phyloP scores from a whole-genome alignment of 2,329 filamentous ascomycete species.

The Emergomyces pasteurianus region DNA sequence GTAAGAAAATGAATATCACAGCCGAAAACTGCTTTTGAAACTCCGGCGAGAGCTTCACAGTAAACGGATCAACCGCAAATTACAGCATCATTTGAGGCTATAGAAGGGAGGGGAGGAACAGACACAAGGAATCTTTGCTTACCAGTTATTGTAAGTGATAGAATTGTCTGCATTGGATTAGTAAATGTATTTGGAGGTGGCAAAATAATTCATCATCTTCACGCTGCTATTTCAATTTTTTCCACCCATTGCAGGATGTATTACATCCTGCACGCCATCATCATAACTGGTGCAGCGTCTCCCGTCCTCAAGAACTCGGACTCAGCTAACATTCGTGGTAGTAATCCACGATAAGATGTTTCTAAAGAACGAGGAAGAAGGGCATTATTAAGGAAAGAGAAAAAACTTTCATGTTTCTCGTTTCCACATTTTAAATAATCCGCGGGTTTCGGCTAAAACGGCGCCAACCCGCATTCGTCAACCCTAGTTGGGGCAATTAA shows the following conservation, averaged over 20 bases:
- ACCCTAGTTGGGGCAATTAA: constrained; percentile 11
- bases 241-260: not conserved
- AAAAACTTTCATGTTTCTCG: not conserved
- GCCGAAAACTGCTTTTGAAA: constrained; percentile 61
- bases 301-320: not conserved
- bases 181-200: not conserved
- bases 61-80: constrained; percentile 95
- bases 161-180: constrained; percentile 10
- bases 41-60: constrained; percentile 87
- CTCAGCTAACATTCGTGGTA: not conserved
- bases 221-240: not conserved
- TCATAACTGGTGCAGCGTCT: not conserved
- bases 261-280: not conserved
- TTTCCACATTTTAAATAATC: not conserved
- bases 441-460: not conserved
- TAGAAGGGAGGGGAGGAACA: constrained; percentile 6
- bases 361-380: constrained; percentile 12
- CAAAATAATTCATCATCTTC: not conserved
- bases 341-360: not conserved
- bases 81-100: constrained; percentile 65
- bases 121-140: constrained; percentile 9
- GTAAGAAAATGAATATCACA: constrained; percentile 94
- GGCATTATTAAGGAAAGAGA: constrained; percentile 2
- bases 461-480: constrained; percentile 11
- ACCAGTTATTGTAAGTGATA: constrained; percentile 11